Base-by-base conservation (phyloP, 1,139 yeast genomes). In the Lodderomyces pseudojiufengensis region DNA sequence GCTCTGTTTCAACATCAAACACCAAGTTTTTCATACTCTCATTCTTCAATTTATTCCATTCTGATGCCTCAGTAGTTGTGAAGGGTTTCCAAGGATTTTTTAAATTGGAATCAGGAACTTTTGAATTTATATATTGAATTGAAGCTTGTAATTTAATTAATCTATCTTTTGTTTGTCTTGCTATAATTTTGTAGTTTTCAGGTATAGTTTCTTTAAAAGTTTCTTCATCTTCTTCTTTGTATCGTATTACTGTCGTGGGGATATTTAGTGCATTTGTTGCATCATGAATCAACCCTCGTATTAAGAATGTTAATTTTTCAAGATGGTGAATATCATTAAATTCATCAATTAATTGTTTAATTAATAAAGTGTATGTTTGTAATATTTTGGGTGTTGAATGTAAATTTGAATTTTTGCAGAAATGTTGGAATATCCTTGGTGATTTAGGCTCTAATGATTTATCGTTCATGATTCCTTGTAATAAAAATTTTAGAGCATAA, bases 181-280 rank as follows among this genome's bases (percentile, higher is more conserved):
- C 45, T 31, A 61, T 33, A 5, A 61, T 62, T 32, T 55, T 53
- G 43, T 57, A 59, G 39, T 54, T 49, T 35, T 64, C 69, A 2
- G 62, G 51, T 5, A 49, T 27, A 23, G 13, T 31, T 29, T 33
- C 26, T 16, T 29, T 15, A 34, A 29, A 24, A 4, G 36, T 4
- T 3, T 14, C 9, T 13, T 15, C 13, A 15, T 8, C 10, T 27
- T 15, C 40, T 28, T 8, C 10, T 27, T 15, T 39, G 28, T 43
- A 44, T 7, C 31, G 24, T 3, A 35, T 22, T 5, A 37, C 32
- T 26, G 61, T 66, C 9, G 39, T 33, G 0, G 66, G 65, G 11
- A 63, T 44, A 4, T 36, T 40, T 20, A 61, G 47, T 28, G 32
- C 33, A 2, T 35, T 16, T 1, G 57, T 55, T 24, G 63, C 58